Base-by-base conservation (phyloP, 2,329 filamentous ascomycete species). In the Aschersonia sp. region DNA sequence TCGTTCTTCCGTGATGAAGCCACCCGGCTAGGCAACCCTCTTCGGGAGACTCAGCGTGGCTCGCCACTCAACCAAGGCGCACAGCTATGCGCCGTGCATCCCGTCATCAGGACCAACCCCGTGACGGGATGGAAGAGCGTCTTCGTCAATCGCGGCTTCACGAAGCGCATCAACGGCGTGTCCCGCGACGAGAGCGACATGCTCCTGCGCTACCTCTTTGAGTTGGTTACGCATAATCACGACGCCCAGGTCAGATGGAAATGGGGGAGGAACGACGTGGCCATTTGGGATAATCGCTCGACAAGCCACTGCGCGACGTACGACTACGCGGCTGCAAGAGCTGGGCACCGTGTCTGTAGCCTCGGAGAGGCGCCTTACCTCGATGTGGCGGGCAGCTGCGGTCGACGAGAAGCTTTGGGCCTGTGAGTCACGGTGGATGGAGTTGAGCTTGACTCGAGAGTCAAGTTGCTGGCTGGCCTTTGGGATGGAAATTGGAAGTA, bases 251-350 rank as follows among this genome's bases (percentile, higher is more conserved):
- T 78, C 6, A 65, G 75, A 4, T 77, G 72, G 55, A 65, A 66
- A 47, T 77, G 73, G 74, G 64, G 61, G 47, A 63, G 69, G 56
- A 74, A 76, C 48, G 73, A 77, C 53, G 56, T 72, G 4, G 74
- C 78, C 1, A 80, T 84, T 52, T 85, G 81, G 81, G 80, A 85
- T 56, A 84, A 84, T 55, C 62, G 71, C 46, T 70, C 62, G 31
- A 72, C 65, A 9, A 68, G 64, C 53, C 69, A 73, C 51, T 68
- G 72, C 40, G 78, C 77, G 0, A 83, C 77, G 0, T 80, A 75
- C 52, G 81, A 84, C 53, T 83, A 82, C 9, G 65, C 55, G 4
- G 66, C 64, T 5, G 65, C 65, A 1, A 58, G 68, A 3, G 60
- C 61, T n/a, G 68, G 68, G 4, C 64, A 70, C 48, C 58, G 68